Percentiles rank a stretch among this genome's conserved stretches.
phyloP scores from a whole-genome alignment of 768 basidiomycete genomes.

The Mycena olivaceomarginata region DNA sequence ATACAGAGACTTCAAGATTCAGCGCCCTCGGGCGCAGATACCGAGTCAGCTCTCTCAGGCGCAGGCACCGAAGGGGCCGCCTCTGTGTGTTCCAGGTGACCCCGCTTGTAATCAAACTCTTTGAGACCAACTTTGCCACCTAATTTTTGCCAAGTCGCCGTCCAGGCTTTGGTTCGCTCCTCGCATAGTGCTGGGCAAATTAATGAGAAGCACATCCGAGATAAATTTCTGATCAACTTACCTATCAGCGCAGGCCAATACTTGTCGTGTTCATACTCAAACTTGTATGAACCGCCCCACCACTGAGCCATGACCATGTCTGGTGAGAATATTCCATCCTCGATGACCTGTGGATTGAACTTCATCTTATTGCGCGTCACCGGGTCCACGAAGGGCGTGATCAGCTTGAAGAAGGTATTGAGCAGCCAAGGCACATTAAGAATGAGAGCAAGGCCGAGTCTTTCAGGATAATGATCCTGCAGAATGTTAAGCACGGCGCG shows the following conservation, averaged over 20 bases:
- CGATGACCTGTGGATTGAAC: slow-evolving; percentile 82
- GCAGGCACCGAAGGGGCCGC: background rate
- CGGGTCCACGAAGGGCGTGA: slow-evolving; percentile 90
- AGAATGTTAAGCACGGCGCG: slow-evolving; percentile 77
- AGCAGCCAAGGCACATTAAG: slow-evolving; percentile 89
- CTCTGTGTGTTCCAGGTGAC: background rate
- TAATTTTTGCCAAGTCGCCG: slow-evolving; percentile 78
- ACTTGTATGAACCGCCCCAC: slow-evolving; percentile 82
- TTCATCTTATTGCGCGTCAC: slow-evolving; percentile 84
- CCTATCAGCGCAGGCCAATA: slow-evolving; percentile 84
- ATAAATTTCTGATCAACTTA: background rate
- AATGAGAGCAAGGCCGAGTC: slow-evolving; percentile 84
- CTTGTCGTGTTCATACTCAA: slow-evolving; percentile 83
- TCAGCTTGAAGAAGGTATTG: slow-evolving; percentile 84
- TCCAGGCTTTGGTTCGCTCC: slow-evolving; percentile 68
- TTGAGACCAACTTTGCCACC: slow-evolving; percentile 83
- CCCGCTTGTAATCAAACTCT: slow-evolving; percentile 87
- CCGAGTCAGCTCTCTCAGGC: background rate
- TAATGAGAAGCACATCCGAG: background rate
- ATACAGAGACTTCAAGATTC: background rate
- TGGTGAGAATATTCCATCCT: slow-evolving; percentile 80
- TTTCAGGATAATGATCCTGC: slow-evolving; percentile 91
- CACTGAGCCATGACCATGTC: slow-evolving; percentile 82
- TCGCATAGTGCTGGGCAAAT: slow-evolving; percentile 61
- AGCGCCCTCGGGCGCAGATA: background rate